Evolutionary conservation across 305 asterid genomes (phyloP).

Genomic region (Plantago lanceolata): DNA sequence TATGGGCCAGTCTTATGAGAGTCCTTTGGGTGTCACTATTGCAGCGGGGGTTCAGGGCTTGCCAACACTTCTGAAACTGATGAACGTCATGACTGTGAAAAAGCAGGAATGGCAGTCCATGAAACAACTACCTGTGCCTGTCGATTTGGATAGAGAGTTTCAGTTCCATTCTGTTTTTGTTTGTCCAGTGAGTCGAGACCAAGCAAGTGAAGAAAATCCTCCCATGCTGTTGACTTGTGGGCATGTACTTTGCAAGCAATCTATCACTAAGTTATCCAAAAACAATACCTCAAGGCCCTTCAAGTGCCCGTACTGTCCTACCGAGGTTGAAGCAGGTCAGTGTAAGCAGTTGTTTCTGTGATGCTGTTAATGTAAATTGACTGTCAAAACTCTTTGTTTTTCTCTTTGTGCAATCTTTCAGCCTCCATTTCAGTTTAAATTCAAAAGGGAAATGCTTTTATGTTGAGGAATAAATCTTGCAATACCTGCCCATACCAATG

Average conservation of each 20-base stretch:
- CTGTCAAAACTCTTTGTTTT: constrained; percentile 20
- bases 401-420: constrained; percentile 1
- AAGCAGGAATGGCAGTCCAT: constrained; percentile 88
- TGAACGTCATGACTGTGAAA: constrained; percentile 73
- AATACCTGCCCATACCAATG: too few species aligned
- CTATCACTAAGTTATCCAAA: constrained; percentile 77
- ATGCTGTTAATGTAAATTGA: constrained; percentile 25
- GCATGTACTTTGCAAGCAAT: constrained; percentile 84
- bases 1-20: constrained; percentile 64
- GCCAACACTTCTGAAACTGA: constrained; percentile 74
- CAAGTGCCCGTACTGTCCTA: constrained; percentile 91
- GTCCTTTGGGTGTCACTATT: constrained; percentile 70
- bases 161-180: constrained; percentile 89
- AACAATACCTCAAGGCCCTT: constrained; percentile 71
- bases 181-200: constrained; percentile 90
- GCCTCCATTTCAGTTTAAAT: not conserved
- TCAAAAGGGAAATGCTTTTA: too few species aligned
- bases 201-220: constrained; percentile 80
- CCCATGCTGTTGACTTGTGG: constrained; percentile 88
- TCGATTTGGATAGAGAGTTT: constrained; percentile 76
- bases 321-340: constrained; percentile 83
- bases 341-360: constrained; percentile 72
- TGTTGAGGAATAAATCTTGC: too few species aligned
- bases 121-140: constrained; percentile 82
- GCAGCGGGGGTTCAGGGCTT: constrained; percentile 83